Evolutionary conservation across 495 filamentous ascomycete species (phyloP), one percentile per base, ranked within the genome.

Genomic region (Oleoguttula mirabilis): DNA sequence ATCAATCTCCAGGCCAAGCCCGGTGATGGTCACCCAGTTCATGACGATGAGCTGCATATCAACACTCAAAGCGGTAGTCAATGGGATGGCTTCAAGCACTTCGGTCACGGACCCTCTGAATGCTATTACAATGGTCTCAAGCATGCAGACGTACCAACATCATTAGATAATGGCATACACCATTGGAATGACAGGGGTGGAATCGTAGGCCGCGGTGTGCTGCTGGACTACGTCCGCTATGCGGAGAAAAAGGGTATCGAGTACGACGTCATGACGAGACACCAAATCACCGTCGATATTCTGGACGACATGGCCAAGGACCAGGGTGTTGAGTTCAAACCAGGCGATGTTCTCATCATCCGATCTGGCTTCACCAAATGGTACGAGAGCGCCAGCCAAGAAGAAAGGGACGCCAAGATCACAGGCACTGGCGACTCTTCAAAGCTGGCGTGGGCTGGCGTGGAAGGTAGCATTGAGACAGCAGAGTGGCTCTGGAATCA

Each of bases 321-420:
- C 27, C 69, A 77, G 43, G 67, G 67, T 8, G 64, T 76, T 32
- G 68, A 75, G 47, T 68, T 82, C 55, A 66, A 70, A 35, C 54
- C 72, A 19, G 74, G 74, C 16, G 82, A 86, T 47, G 72, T 86
- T 22, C 64, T 86, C 15, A 66, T 85, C 37, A 51, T 86, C 22
- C 70, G 82, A 31, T 76, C 71, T 0, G 80, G 82, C 0, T 79
- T 77, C 53, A 72, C 76, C 22, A 68, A 76, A 34, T 76, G 82
- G 47, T 46, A 44, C 41, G 32, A 50, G 34, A 39, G 79, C 0
- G 50, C 74, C 1, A 58, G 64, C 42, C 76, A 79, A 50, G 74
- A 76, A 22, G 65, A 75, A 10, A 27, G 21, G 2, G 30, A 37
- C 2, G 34, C 24, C 10, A 43, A 41, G 32, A 47, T 50, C 21